Percentiles rank a stretch among this genome's conserved stretches.
These are phyloP conservation scores for Leucosporidium scottii DNA, from an alignment of 768 basidiomycete species.

Conservation along the genomic window DNA sequence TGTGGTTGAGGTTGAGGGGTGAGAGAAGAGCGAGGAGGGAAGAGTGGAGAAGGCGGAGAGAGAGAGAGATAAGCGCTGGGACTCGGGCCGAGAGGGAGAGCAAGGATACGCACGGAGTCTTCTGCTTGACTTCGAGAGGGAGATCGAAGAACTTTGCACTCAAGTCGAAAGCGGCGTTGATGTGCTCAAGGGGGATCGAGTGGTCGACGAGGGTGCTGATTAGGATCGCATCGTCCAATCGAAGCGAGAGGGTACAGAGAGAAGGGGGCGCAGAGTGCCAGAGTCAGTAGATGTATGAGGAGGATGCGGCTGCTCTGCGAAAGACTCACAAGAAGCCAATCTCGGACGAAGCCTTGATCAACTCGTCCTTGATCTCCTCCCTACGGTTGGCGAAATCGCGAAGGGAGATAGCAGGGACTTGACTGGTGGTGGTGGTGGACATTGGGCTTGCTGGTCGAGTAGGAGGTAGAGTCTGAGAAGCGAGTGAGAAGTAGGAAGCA, in stretches of 20 bases:
- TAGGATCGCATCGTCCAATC: too few relatives aligned
- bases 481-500: background rate
- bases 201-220: slow-evolving; percentile 37
- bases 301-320: background rate
- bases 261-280: background rate
- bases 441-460: background rate
- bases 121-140: slow-evolving; percentile 30
- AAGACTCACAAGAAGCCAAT: slow-evolving; percentile 39
- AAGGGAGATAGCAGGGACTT: slow-evolving; percentile 34
- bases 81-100: too few relatives aligned
- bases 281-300: background rate
- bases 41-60: too few relatives aligned
- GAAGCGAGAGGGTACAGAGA: background rate
- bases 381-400: slow-evolving; percentile 36
- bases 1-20: background rate
- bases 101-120: slow-evolving; percentile 28
- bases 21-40: background rate
- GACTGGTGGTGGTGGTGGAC: background rate
- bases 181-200: slow-evolving; percentile 33
- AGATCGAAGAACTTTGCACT: slow-evolving; percentile 37
- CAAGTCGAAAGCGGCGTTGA: slow-evolving; percentile 33
- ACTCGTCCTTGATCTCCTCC: slow-evolving; percentile 35
- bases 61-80: background rate
- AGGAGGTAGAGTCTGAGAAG: background rate
- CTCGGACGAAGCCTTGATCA: slow-evolving; percentile 35